Evolutionary conservation across 352 stramenopile species (phyloP).

Genomic region (Phytophthora foliorum): DNA sequence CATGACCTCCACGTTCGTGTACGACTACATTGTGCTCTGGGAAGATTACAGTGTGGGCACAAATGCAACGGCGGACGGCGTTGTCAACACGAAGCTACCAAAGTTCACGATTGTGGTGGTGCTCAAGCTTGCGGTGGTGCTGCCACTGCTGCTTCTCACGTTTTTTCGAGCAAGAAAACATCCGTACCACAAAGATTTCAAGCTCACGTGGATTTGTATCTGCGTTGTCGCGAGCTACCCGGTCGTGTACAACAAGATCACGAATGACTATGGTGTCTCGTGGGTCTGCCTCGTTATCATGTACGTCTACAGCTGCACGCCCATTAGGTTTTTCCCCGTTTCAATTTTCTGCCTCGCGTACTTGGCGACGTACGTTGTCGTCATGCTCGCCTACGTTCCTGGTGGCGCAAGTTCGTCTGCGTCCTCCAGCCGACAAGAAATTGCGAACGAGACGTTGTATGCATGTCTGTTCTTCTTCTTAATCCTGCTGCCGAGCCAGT

Average conservation of each 20-base stretch:
- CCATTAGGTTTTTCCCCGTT: constrained; percentile 84
- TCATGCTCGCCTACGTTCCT: constrained; percentile 77
- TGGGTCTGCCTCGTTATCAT: constrained; percentile 88
- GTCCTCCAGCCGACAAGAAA: constrained; percentile 43
- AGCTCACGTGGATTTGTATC: constrained; percentile 80
- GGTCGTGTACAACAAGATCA: constrained; percentile 87
- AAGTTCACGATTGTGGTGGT: constrained; percentile 78
- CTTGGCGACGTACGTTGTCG: constrained; percentile 72
- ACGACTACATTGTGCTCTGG: constrained; percentile 83
- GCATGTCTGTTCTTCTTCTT: constrained; percentile 83
- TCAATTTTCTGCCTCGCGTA: constrained; percentile 76
- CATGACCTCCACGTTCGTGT: constrained; percentile 73
- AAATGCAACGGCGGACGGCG: constrained; percentile 25
- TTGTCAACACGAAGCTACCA: constrained; percentile 44
- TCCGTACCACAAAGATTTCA: constrained; percentile 66
- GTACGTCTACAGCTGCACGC: constrained; percentile 88
- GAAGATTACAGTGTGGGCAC: constrained; percentile 56
- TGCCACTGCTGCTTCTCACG: constrained; percentile 70
- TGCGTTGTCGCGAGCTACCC: constrained; percentile 69
- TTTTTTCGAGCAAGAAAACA: constrained; percentile 76
- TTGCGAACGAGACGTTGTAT: constrained; percentile 84
- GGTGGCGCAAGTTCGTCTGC: constrained; percentile 32
- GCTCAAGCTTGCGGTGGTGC: constrained; percentile 69
- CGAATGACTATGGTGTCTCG: constrained; percentile 83
- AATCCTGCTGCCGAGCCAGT: constrained; percentile 82